Conservation (phyloP, 352 stramenopile genomes). For the Phytophthora brassicae region DNA sequence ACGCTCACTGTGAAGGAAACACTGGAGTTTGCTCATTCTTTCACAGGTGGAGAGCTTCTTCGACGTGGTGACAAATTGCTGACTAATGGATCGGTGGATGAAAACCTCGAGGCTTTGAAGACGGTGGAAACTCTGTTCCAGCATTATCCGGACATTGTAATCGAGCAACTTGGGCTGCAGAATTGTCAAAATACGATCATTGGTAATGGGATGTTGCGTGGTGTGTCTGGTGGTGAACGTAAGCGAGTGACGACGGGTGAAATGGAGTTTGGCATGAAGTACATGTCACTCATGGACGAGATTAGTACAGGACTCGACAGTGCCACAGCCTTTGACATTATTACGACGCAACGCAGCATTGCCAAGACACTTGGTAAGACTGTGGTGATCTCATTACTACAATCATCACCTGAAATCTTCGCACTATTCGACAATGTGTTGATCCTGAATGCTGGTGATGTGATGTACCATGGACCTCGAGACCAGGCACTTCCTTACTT, state of each 20-base stretch:
- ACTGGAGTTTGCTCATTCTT: slow-evolving; percentile 65
- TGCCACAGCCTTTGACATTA: slow-evolving; percentile 62
- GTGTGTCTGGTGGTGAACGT: slow-evolving; percentile 63
- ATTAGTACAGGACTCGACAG: slow-evolving; percentile 64
- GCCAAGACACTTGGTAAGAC: slow-evolving; percentile 51
- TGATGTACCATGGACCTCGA: slow-evolving; percentile 65
- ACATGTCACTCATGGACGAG: slow-evolving; percentile 83
- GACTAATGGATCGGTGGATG: slow-evolving; percentile 19
- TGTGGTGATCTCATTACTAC: slow-evolving; percentile 78
- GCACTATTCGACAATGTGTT: slow-evolving; percentile 90
- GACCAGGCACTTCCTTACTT: slow-evolving; percentile 29
- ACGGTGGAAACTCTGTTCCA: slow-evolving; percentile 26
- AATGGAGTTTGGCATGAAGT: slow-evolving; percentile 85
- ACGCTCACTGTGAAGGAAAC: slow-evolving; percentile 73
- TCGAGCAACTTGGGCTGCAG: slow-evolving; percentile 41
- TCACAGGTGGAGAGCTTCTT: slow-evolving; percentile 30
- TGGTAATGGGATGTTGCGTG: slow-evolving; percentile 46
- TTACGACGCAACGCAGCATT: slow-evolving; percentile 44
- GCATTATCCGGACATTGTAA: slow-evolving; percentile 48
- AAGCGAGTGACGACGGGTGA: slow-evolving; percentile 78
- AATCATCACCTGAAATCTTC: slow-evolving; percentile 91
- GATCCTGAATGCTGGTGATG: slow-evolving; percentile 72
- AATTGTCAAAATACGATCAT: slow-evolving; percentile 52
- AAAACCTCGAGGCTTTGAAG: slow-evolving; percentile 31
- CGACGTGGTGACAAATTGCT: slow-evolving; percentile 23